Evolutionary conservation across 2,329 filamentous ascomycete genomes (phyloP).

Genomic region (Chrysoporthe austroafricana): DNA sequence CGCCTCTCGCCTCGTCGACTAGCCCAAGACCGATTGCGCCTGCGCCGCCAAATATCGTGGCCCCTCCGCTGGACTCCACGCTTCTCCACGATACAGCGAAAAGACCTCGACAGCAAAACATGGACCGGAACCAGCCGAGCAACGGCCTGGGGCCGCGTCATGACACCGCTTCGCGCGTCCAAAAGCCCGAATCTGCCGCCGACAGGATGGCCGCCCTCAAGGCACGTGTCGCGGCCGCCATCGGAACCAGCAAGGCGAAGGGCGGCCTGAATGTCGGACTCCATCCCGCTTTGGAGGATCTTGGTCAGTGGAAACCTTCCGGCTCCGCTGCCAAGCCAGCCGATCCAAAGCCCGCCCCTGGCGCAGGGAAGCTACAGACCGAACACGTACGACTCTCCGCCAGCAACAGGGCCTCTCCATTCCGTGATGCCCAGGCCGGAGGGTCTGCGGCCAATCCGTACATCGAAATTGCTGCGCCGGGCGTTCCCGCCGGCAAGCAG

Average conservation of each 20-base stretch:
- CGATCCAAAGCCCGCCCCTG: conserved; percentile 19
- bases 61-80: neutral
- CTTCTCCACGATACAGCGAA: neutral
- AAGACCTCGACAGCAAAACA: conserved; percentile 32
- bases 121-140: conserved; percentile 56
- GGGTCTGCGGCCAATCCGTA: conserved; percentile 69
- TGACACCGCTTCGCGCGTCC: conserved; percentile 57
- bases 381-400: conserved; percentile 29
- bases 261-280: conserved; percentile 77
- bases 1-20: neutral
- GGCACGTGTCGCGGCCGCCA: conserved; percentile 77
- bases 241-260: conserved; percentile 61
- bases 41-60: conserved; percentile 6
- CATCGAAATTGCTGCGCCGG: conserved; percentile 76
- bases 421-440: conserved; percentile 12
- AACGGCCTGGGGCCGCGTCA: conserved; percentile 58
- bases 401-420: conserved; percentile 15
- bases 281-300: conserved; percentile 72
- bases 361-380: conserved; percentile 40
- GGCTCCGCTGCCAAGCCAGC: conserved; percentile 43
- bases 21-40: neutral
- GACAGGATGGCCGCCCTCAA: conserved; percentile 77
- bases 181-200: conserved; percentile 61
- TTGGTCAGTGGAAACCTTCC: conserved; percentile 51
- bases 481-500: conserved; percentile 60